These are phyloP conservation scores for Rhizophagus clarus DNA, from an alignment of 192 early-diverging fungal species.

Conservation along the genomic window DNA sequence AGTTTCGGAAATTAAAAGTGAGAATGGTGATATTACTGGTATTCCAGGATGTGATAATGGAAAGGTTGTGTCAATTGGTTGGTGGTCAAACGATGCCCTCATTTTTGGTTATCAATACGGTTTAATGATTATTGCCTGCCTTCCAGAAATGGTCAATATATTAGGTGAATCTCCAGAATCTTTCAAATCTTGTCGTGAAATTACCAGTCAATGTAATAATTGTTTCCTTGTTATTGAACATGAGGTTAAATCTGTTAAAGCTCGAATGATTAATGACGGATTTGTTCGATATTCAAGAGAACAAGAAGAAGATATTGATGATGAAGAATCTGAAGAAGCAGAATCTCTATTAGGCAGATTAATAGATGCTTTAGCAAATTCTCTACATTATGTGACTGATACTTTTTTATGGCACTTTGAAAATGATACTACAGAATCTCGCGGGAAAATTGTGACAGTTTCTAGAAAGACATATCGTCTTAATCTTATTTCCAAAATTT, in stretches of 20 bases:
- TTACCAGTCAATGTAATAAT: constrained; percentile 39
- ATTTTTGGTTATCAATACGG: constrained; percentile 55
- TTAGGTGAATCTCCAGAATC: constrained; percentile 46
- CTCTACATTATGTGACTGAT: constrained; percentile 32
- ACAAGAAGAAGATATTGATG: constrained; percentile 23
- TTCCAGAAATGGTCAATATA: constrained; percentile 49
- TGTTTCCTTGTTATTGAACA: constrained; percentile 47
- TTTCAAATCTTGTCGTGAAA: constrained; percentile 47
- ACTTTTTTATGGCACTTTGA: constrained; percentile 34
- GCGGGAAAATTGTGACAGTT: constrained; percentile 43
- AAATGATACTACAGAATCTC: constrained; percentile 33
- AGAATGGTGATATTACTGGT: constrained; percentile 31
- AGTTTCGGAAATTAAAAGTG: constrained; percentile 37
- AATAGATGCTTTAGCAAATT: constrained; percentile 10
- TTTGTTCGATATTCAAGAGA: constrained; percentile 32
- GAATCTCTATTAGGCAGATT: constrained; percentile 6
- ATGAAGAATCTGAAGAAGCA: constrained; percentile 21
- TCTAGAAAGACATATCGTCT: constrained; percentile 36
- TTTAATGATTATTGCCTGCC: constrained; percentile 47
- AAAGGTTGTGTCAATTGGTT: constrained; percentile 48
- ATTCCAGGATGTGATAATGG: constrained; percentile 47
- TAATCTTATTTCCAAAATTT: constrained; percentile 45
- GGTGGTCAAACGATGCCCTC: constrained; percentile 57
- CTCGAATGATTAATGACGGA: constrained; percentile 42
- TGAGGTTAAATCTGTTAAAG: constrained; percentile 43